Evolutionary conservation across 768 basidiomycete genomes (phyloP), one percentile per base, ranked within the genome.

Genomic region (Russula ochroleuca): DNA sequence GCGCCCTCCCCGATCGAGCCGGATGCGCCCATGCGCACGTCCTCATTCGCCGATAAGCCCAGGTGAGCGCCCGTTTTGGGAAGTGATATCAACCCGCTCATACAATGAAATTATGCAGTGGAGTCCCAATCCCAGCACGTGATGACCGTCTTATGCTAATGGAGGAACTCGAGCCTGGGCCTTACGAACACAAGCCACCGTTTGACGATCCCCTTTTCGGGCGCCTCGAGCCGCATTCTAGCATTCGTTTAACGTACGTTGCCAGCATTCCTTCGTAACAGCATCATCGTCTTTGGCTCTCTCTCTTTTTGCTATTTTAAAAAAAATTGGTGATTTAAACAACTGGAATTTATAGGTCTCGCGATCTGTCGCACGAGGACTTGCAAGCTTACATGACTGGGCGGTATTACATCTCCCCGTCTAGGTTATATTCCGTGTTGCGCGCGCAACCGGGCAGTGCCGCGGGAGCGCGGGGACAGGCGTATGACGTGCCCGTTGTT

Each of bases 401-500:
- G 7, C 85, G 96, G 50, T 97, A 87, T 74, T 92, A 90, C 71
- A 79, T 99, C 49, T 87, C 93, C 0, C 94, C 94, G 0, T 95
- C 94, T 1, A 85, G 80, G 21, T 78, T 99, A 40, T 99, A 99
- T 76, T 93, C 94, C 10, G 82, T 87, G 51, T 81, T 94, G 48
- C 85, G 90, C 11, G 82, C 89, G 0, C 80, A 86, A 15, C 84
- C 88, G 0, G 85, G 90, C 71, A 88, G 90, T 67, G 38, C 59
- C 8, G n/a, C 57, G 2, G 63, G 43, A 4, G 37, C 58, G 48
- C 47, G 31, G 25, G 52, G 62, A 38, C 85, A 89, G 62, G 87
- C 85, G 19, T 96, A 94, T 73, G 94, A 98, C 50, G 83, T 99
- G 1, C 95, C 96, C 11, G 87, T 98, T 1, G 83, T 84, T 7